Evolutionary conservation across 768 basidiomycete genomes (phyloP).

Genomic region (Cystofilobasidium capitatum): DNA sequence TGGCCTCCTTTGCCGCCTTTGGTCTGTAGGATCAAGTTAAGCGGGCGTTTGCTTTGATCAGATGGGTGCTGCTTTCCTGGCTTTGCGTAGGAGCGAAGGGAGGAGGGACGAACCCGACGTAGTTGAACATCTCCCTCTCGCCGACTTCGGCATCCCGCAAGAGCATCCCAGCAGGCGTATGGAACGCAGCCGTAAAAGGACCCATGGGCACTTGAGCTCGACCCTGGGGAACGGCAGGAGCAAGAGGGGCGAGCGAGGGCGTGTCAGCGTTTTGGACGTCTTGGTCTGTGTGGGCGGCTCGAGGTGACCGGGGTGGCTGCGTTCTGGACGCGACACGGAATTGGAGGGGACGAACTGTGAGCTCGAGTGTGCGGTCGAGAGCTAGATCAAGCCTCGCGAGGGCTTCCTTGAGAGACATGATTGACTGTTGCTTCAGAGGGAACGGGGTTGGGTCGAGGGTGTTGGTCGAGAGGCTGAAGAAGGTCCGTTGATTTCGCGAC

Average conservation of each 20-base stretch:
- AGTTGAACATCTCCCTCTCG: constrained; percentile 25
- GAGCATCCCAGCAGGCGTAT: constrained; percentile 5
- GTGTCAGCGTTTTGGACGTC: too few relatives aligned
- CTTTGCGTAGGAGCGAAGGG: neutral
- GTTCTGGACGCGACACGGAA: neutral
- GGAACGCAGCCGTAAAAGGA: constrained; percentile 16
- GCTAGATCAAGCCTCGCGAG: neutral
- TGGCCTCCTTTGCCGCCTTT: neutral
- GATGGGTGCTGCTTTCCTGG: too few relatives aligned
- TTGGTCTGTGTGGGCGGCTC: too few relatives aligned
- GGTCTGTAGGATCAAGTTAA: neutral
- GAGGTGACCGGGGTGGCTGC: too few relatives aligned
- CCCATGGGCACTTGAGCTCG: constrained; percentile 1
- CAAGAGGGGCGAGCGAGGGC: too few relatives aligned
- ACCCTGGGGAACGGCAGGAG: neutral
- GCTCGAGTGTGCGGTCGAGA: neutral
- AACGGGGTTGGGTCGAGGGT: too few relatives aligned
- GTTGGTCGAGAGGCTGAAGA: too few relatives aligned
- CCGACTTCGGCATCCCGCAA: constrained; percentile 22
- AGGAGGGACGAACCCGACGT: constrained; percentile 20
- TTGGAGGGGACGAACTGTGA: neutral
- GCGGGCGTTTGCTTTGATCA: too few relatives aligned
- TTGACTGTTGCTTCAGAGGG: too few relatives aligned
- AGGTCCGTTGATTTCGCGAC: too few relatives aligned
- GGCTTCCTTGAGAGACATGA: neutral